phyloP scores from a whole-genome alignment of 2,329 filamentous ascomycete genomes.

The Ophiostoma tasmaniense region DNA sequence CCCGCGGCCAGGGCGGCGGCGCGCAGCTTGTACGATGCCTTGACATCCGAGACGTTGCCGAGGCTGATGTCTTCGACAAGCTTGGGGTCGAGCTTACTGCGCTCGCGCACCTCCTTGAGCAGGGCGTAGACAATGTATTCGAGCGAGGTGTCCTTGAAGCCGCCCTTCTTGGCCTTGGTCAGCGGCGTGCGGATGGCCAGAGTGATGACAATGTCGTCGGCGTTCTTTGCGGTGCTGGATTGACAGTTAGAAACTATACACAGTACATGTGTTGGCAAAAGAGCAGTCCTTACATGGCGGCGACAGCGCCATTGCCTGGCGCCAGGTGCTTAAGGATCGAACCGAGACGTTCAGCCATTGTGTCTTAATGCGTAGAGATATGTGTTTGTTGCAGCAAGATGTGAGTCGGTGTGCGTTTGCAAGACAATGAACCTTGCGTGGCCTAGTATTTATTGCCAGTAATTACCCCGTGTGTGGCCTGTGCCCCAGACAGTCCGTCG shows the following conservation, averaged over 20 bases:
- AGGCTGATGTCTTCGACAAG: constrained; percentile 85
- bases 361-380: not conserved
- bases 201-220: constrained; percentile 95
- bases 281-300: constrained; percentile 54
- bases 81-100: constrained; percentile 67
- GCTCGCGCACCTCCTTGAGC: constrained; percentile 64
- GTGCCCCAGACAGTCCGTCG: not conserved
- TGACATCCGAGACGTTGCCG: constrained; percentile 81
- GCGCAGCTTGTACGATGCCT: constrained; percentile 84
- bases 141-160: constrained; percentile 86
- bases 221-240: constrained; percentile 75
- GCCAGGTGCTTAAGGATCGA: constrained; percentile 82
- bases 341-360: constrained; percentile 67
- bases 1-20: constrained; percentile 84
- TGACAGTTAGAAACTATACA: not conserved
- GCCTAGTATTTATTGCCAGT: not conserved
- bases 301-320: constrained; percentile 57
- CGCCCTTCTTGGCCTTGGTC: constrained; percentile 80
- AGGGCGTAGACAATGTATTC: constrained; percentile 81
- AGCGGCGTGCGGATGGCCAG: constrained; percentile 83
- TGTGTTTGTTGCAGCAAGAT: not conserved
- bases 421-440: not conserved
- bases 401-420: too few species aligned
- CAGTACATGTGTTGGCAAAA: not conserved
- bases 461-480: not conserved